phyloP scores from a whole-genome alignment of 192 early-diverging fungal species.

The Mortierella antarctica region DNA sequence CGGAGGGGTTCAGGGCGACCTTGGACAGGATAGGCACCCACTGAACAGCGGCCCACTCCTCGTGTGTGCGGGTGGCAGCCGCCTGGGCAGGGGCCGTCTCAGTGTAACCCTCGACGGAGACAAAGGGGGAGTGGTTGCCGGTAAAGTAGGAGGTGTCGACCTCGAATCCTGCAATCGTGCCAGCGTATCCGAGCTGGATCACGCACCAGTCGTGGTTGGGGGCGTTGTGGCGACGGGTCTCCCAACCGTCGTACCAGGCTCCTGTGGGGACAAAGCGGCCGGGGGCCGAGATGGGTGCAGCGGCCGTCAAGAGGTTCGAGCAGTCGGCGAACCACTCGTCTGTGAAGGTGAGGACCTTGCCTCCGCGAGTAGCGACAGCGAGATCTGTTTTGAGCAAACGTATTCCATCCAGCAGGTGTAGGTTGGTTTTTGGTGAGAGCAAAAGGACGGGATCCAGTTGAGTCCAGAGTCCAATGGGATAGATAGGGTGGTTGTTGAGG shows the following conservation, averaged over 20 bases:
- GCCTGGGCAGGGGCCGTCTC: conserved; percentile 24
- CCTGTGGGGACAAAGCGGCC: conserved; percentile 71
- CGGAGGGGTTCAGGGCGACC: conserved; percentile 75
- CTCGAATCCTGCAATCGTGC: conserved; percentile 83
- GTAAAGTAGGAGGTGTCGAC: conserved; percentile 95
- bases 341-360: conserved; percentile 80
- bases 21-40: conserved; percentile 74
- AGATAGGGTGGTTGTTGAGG: neutral
- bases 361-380: conserved; percentile 76
- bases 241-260: conserved; percentile 93
- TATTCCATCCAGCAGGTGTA: conserved; percentile 1
- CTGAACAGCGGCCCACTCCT: conserved; percentile 45
- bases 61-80: conserved; percentile 27
- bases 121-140: conserved; percentile 90
- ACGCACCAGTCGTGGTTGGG: conserved; percentile 86
- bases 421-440: neutral
- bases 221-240: conserved; percentile 88
- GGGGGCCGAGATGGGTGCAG: conserved; percentile 73
- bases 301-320: conserved; percentile 79
- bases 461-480: conserved; percentile 4
- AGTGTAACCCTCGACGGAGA: conserved; percentile 79
- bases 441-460: too few species aligned
- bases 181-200: conserved; percentile 88
- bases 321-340: conserved; percentile 96
- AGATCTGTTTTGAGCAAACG: conserved; percentile 68